Percentiles rank a stretch among this genome's conserved stretches.
These are phyloP conservation scores for Amanita fuliginea DNA, from an alignment of 768 basidiomycete genomes.

Conservation along the genomic window DNA sequence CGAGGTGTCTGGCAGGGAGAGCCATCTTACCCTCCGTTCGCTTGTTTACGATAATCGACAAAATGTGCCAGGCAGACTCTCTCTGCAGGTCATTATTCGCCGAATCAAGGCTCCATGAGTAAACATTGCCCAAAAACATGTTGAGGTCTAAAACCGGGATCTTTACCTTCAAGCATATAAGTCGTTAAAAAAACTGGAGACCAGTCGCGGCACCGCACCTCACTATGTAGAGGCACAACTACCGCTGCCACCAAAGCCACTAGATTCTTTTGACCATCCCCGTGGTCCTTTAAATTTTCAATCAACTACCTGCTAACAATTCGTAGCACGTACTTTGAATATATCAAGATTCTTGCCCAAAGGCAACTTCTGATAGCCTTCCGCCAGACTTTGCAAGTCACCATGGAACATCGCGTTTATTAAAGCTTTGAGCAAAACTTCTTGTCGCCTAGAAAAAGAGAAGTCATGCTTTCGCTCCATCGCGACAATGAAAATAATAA, in stretches of 20 bases:
- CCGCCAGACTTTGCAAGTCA: slow-evolving; percentile 36
- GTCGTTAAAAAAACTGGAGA: not conserved
- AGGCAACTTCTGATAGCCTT: slow-evolving; percentile 44
- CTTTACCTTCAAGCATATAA: slow-evolving; percentile 29
- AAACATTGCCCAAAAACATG: slow-evolving; percentile 39
- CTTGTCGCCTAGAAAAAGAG: slow-evolving; percentile 46
- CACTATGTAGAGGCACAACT: slow-evolving; percentile 51
- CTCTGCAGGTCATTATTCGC: slow-evolving; percentile 40
- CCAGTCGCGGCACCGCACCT: slow-evolving; percentile 29
- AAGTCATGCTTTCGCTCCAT: slow-evolving; percentile 3
- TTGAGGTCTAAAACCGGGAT: slow-evolving; percentile 39
- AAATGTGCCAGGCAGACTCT: slow-evolving; percentile 41
- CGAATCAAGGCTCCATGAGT: slow-evolving; percentile 47
- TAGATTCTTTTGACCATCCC: slow-evolving; percentile 46
- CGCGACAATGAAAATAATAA: not conserved
- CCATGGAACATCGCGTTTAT: slow-evolving; percentile 50
- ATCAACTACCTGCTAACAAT: slow-evolving; percentile 3
- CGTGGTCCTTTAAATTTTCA: slow-evolving; percentile 18
- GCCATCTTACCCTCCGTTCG: slow-evolving; percentile 45
- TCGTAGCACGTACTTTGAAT: slow-evolving; percentile 30
- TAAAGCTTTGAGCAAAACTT: slow-evolving; percentile 36
- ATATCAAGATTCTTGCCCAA: slow-evolving; percentile 30
- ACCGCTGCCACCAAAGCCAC: slow-evolving; percentile 58
- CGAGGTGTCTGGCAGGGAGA: not conserved
- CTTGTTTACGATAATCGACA: slow-evolving; percentile 74